Evolutionary conservation across 768 basidiomycete species (phyloP).

Genomic region (Albatrellus ellisii): DNA sequence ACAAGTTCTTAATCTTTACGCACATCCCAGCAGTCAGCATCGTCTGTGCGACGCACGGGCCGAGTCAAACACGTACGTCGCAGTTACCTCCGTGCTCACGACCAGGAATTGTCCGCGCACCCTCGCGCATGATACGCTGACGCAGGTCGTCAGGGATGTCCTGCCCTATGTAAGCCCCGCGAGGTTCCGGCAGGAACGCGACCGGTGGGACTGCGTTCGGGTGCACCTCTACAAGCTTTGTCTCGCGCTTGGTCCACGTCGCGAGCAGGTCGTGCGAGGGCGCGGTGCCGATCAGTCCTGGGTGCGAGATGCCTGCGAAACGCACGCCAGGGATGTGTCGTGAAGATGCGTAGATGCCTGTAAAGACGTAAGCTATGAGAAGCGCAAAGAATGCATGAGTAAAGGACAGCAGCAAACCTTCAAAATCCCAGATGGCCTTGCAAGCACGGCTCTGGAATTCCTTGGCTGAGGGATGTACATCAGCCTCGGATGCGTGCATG

Average conservation of each 20-base stretch:
- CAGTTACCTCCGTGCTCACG: conserved; percentile 76
- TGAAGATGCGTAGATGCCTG: conserved; percentile 59
- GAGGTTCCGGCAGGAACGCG: conserved; percentile 46
- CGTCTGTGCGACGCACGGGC: no score
- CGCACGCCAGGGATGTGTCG: conserved; percentile 70
- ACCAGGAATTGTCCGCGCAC: conserved; percentile 63
- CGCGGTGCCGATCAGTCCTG: conserved; percentile 66
- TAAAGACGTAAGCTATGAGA: neutral
- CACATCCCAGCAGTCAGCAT: neutral
- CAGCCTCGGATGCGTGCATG: neutral
- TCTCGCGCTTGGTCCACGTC: conserved; percentile 66
- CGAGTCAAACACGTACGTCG: conserved; percentile 31
- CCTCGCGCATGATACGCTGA: conserved; percentile 46
- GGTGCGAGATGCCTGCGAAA: conserved; percentile 68
- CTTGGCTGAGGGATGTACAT: conserved; percentile 24
- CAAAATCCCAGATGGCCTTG: conserved; percentile 75
- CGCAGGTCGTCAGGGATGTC: conserved; percentile 33
- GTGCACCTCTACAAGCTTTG: conserved; percentile 43
- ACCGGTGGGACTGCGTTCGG: conserved; percentile 43
- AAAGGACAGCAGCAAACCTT: conserved; percentile 26
- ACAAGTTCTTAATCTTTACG: conserved; percentile 59
- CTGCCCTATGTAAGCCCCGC: conserved; percentile 59
- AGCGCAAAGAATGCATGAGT: neutral
- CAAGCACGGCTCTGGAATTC: conserved; percentile 61
- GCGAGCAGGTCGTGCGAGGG: conserved; percentile 61